Base-by-base conservation (phyloP, 768 basidiomycete genomes). In the Russula emetica region DNA sequence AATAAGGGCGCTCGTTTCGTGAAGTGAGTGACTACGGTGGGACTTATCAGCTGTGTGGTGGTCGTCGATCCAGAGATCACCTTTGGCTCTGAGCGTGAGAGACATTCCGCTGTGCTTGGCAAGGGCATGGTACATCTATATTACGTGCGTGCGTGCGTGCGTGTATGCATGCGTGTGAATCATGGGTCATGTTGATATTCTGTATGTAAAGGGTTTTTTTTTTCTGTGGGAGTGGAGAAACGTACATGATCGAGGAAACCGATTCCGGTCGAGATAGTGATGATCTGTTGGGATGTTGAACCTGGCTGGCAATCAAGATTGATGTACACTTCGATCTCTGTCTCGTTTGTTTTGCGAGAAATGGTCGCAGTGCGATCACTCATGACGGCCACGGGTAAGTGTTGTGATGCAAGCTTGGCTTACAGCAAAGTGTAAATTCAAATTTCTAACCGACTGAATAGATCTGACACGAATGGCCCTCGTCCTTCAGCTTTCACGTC, bases 81-180 rank as follows among this genome's bases (percentile, higher is more conserved):
- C 97, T 72, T 90, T 86, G 76, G 94, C 98, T 69, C 89, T 88
- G 78, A 99, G 82, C 22, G 82, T 85, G 66, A 99, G 78, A 0
- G 93, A 94, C 85, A 97, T 90, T 62, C 94, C 94, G 22, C 92
- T 84, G 76, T 99, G 97, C 74, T 98, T 98, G 40, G 97, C 96
- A 5, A 99, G 83, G 2, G 97, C 96, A 67, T 93, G 87, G 74
- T 94, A 94, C 97, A 99, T 99, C 96, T 99, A 54, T 24, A n/a
- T n/a, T n/a, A 42, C 14, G 40, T 36, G 20, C 32, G 32, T 9
- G 32, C 8, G 32, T 14, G 11, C 36, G 8, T 1, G 11, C 13
- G 5, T 3, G 36, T 3, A 13, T 34, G 34, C 36, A 36, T 36
- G 3, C 13, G 4, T 13, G 36, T 36, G 36, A 1, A 44, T 9